These are phyloP conservation scores for Fusarium brevicatenulatum DNA, from an alignment of 2,329 filamentous ascomycete genomes.

Conservation along the genomic window DNA sequence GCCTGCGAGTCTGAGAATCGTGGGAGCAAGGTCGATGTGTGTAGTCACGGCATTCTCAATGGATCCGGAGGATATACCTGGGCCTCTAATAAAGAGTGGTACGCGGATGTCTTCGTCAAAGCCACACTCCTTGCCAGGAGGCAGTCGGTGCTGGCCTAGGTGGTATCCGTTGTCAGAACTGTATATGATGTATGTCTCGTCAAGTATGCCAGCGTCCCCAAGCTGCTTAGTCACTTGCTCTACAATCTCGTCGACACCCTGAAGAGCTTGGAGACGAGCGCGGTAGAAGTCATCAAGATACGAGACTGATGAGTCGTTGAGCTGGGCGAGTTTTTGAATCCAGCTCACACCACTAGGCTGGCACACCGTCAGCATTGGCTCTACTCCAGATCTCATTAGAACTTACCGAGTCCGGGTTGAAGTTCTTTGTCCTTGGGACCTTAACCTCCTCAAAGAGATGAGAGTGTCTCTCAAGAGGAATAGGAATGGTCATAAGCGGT, in stretches of 20 bases:
- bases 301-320: constrained; percentile 54
- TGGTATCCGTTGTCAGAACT: constrained; percentile 71
- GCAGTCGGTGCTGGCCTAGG: constrained; percentile 67
- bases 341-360: constrained; percentile 56
- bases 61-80: constrained; percentile 56
- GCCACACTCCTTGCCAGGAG: constrained; percentile 66
- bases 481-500: constrained; percentile 50
- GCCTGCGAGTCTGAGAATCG: constrained; percentile 60
- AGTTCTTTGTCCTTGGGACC: constrained; percentile 70
- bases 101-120: constrained; percentile 70
- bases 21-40: constrained; percentile 72
- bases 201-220: constrained; percentile 65
- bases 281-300: constrained; percentile 64
- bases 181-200: constrained; percentile 69
- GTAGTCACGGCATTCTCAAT: constrained; percentile 61
- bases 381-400: not conserved
- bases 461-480: constrained; percentile 69
- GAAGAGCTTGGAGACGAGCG: constrained; percentile 61
- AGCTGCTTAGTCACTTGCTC: constrained; percentile 58
- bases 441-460: constrained; percentile 68
- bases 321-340: constrained; percentile 54
- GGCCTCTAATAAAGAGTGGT: constrained; percentile 66
- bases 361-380: not conserved
- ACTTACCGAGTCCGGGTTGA: constrained; percentile 70
- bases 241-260: constrained; percentile 66